Conservation (phyloP, 805 yeast genomes). For the Kuraishia cidri region DNA sequence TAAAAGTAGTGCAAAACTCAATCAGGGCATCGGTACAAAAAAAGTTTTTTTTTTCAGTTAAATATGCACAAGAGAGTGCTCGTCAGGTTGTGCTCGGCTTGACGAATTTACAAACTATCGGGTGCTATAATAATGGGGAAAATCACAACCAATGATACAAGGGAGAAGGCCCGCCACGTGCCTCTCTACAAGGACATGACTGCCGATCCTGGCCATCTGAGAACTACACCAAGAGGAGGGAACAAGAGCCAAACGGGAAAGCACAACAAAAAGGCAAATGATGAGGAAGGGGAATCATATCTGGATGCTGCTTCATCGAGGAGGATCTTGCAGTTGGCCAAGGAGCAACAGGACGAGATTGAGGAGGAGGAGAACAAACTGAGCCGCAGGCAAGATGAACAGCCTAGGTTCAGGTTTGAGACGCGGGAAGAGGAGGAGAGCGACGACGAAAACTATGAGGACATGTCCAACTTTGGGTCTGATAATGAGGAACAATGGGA, state of each 20-base stretch:
- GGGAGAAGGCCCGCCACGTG: constrained; percentile 61
- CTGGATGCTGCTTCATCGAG: constrained; percentile 79
- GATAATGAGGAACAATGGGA: constrained; percentile 30
- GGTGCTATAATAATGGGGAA: constrained; percentile 64
- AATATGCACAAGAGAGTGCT: too few species aligned
- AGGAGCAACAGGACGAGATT: constrained; percentile 87
- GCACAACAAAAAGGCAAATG: constrained; percentile 26
- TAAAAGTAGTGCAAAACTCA: too few species aligned
- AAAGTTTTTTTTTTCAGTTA: too few species aligned
- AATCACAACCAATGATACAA: constrained; percentile 38
- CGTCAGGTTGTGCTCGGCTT: too few species aligned
- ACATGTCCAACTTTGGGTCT: constrained; percentile 15
- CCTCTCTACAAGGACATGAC: constrained; percentile 75
- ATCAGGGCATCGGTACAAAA: too few species aligned
- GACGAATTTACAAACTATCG: too few species aligned
- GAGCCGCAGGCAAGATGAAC: constrained; percentile 9
- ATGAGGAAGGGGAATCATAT: constrained; percentile 47
- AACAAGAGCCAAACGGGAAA: constrained; percentile 13
- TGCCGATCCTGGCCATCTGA: constrained; percentile 65
- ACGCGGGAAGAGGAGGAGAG: constrained; percentile 25
- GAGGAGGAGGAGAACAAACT: constrained; percentile 51
- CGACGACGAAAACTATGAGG: constrained; percentile 18
- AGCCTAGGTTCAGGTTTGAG: constrained; percentile 18
- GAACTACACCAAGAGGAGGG: constrained; percentile 23
- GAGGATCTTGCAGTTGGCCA: constrained; percentile 82